phyloP scores from a whole-genome alignment of 257 asterid genomes.

The Knoxia roxburghii region DNA sequence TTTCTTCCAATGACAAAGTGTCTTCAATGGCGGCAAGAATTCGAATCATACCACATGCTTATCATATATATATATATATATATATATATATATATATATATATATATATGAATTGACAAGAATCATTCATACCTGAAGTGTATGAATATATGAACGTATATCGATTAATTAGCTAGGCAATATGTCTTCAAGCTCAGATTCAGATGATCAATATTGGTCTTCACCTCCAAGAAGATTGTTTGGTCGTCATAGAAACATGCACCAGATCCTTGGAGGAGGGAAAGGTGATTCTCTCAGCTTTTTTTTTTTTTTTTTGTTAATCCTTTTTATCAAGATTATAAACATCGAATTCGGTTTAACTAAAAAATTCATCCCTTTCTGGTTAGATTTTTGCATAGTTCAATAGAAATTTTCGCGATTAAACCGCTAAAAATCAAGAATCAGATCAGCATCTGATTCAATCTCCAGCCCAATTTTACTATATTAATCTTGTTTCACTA shows the following conservation, averaged over 20 bases:
- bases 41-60: conserved; percentile 15
- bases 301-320: neutral
- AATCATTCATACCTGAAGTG: too few species aligned
- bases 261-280: conserved; percentile 64
- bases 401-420: too few species aligned
- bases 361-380: too few species aligned
- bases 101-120: neutral
- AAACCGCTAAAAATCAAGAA: too few species aligned
- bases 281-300: conserved; percentile 33
- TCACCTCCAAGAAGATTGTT: conserved; percentile 33
- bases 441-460: too few species aligned
- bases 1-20: conserved; percentile 27
- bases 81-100: neutral
- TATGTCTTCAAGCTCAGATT: conserved; percentile 59
- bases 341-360: too few species aligned
- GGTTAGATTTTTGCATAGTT: too few species aligned
- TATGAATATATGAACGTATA: too few species aligned
- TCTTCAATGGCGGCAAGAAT: conserved; percentile 15
- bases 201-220: conserved; percentile 46
- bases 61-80: neutral
- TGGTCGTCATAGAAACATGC: conserved; percentile 52
- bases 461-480: too few species aligned
- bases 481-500: neutral
- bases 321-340: neutral
- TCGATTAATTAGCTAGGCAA: too few species aligned